Conservation (phyloP, 1,139 yeast species). For the Yarrowia galli region DNA sequence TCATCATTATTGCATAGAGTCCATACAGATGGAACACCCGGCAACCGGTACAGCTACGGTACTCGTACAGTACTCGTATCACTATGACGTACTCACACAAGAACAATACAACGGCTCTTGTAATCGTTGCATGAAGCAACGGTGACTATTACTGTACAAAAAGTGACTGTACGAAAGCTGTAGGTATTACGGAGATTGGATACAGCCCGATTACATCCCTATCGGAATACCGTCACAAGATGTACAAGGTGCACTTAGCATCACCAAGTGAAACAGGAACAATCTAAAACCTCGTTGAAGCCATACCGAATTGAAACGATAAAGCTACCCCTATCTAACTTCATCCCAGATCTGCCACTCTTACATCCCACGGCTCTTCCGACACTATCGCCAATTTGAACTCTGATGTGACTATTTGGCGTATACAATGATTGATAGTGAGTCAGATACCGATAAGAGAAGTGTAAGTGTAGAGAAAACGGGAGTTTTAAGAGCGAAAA, state of each 20-base stretch:
- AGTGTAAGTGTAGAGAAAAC: not conserved
- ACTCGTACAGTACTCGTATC: not conserved
- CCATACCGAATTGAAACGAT: no score
- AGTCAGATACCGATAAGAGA: slow-evolving; percentile 9
- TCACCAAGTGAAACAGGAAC: no score
- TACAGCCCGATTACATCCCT: no score
- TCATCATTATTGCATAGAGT: no score
- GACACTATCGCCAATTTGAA: slow-evolving; percentile 10
- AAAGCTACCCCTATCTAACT: not conserved
- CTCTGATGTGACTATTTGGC: not conserved
- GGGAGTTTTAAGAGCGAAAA: no score
- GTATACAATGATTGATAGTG: not conserved
- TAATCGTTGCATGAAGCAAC: not conserved
- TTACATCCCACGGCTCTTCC: slow-evolving; percentile 18
- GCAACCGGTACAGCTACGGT: not conserved
- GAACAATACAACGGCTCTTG: not conserved
- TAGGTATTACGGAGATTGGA: no score
- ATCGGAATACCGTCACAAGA: no score
- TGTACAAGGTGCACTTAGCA: no score
- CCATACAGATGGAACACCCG: not conserved
- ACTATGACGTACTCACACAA: not conserved
- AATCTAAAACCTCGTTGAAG: no score
- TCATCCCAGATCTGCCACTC: not conserved
- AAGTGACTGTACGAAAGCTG: not conserved
- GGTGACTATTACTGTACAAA: not conserved